Evolutionary conservation across 2,329 filamentous ascomycete species (phyloP).

Genomic region (Microdochium bolleyi): DNA sequence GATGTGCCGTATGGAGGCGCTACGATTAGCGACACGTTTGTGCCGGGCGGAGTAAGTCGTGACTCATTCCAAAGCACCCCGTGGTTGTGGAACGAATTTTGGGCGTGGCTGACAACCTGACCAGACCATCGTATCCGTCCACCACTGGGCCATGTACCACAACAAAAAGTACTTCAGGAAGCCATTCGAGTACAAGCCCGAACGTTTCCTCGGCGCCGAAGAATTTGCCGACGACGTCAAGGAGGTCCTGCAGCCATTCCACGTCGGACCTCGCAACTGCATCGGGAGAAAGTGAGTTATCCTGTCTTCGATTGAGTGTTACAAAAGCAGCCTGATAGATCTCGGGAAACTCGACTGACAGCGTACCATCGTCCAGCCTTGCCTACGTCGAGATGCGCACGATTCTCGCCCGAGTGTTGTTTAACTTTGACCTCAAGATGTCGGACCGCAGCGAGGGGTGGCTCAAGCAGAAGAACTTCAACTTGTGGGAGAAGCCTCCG

Average conservation of each 20-base stretch:
- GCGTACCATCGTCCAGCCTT: constrained; percentile 14
- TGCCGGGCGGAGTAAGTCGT: constrained; percentile 16
- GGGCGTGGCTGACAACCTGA: constrained; percentile 8
- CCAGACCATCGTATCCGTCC: constrained; percentile 26
- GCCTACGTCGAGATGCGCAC: constrained; percentile 33
- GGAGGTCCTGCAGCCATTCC: constrained; percentile 27
- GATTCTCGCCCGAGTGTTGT: constrained; percentile 26
- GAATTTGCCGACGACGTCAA: constrained; percentile 22
- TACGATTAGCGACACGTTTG: constrained; percentile 12
- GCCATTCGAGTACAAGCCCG: constrained; percentile 27
- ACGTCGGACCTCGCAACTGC: constrained; percentile 28
- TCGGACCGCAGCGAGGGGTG: constrained; percentile 3
- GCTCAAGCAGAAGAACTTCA: constrained; percentile 1
- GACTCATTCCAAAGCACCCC: background rate
- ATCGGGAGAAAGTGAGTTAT: constrained; percentile 28
- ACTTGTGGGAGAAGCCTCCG: background rate
- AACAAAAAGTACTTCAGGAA: constrained; percentile 26
- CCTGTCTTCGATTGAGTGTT: background rate
- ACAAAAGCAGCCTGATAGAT: background rate
- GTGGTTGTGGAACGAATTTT: too few relatives aligned
- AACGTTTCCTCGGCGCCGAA: constrained; percentile 25
- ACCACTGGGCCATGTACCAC: constrained; percentile 27
- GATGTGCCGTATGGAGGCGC: constrained; percentile 15
- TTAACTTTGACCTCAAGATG: constrained; percentile 28
- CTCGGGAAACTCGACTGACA: background rate